Evolutionary conservation across 371 early-diverging fungal species (phyloP).

Genomic region (Rhizomucor pusillus): DNA sequence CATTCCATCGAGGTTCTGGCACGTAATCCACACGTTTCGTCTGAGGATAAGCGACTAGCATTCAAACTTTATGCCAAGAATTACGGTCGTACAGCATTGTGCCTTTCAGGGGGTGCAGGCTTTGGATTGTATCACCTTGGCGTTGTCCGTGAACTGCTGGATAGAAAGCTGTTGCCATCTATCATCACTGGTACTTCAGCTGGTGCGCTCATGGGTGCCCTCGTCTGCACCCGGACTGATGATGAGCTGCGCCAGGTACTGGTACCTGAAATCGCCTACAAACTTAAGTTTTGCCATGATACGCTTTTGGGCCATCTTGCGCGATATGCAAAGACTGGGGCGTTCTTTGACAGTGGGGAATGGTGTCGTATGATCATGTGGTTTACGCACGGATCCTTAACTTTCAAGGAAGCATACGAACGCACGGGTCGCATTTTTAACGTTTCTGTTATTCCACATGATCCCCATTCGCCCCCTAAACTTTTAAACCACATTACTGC

Average conservation of each 20-base stretch:
- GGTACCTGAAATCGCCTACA: slow-evolving; percentile 55
- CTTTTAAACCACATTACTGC: slow-evolving; percentile 72
- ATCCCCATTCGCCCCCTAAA: slow-evolving; percentile 76
- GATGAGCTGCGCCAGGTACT: slow-evolving; percentile 71
- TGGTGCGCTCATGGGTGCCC: slow-evolving; percentile 77
- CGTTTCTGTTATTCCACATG: slow-evolving; percentile 80
- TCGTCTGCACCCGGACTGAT: slow-evolving; percentile 78
- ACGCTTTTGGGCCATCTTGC: slow-evolving; percentile 32
- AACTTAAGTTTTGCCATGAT: slow-evolving; percentile 64
- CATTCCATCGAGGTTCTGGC: slow-evolving; percentile 63
- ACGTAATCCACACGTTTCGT: slow-evolving; percentile 39
- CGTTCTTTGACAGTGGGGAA: slow-evolving; percentile 72
- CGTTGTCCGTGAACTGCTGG: slow-evolving; percentile 74
- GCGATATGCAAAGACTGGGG: slow-evolving; percentile 36
- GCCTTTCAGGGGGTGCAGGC: slow-evolving; percentile 87
- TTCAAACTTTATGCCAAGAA: slow-evolving; percentile 73
- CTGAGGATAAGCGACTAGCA: slow-evolving; percentile 66
- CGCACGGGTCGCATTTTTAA: slow-evolving; percentile 87
- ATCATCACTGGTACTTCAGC: slow-evolving; percentile 88
- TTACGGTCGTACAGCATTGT: slow-evolving; percentile 87
- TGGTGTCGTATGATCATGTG: slow-evolving; percentile 71
- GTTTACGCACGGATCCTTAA: slow-evolving; percentile 81
- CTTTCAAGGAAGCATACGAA: slow-evolving; percentile 88
- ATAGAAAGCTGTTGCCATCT: slow-evolving; percentile 74
- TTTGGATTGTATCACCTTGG: slow-evolving; percentile 84